These are phyloP conservation scores for Picea glauca DNA, from an alignment of 75 land plant genomes.

Conservation along the genomic window DNA sequence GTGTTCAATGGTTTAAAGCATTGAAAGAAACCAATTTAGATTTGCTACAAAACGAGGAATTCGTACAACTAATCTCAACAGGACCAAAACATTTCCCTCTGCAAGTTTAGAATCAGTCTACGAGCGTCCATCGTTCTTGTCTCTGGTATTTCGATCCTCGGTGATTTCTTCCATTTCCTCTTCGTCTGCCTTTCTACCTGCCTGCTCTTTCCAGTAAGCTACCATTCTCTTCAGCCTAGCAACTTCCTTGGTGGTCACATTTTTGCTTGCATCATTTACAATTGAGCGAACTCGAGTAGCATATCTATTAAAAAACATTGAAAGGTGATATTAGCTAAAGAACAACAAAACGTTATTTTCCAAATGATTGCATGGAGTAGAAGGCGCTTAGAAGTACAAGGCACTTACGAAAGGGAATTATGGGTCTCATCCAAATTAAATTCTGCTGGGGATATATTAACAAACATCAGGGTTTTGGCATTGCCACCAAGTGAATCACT, in stretches of 20 bases:
- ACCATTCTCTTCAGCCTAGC: conserved; percentile 77
- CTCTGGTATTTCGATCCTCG: conserved; percentile 43
- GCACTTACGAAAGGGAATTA: conserved; percentile 88
- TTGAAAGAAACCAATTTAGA: neutral
- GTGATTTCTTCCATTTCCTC: conserved; percentile 89
- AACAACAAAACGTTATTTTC: neutral
- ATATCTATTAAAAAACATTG: conserved; percentile 67
- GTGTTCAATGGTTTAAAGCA: neutral
- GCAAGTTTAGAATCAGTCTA: neutral
- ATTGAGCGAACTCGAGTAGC: conserved; percentile 95
- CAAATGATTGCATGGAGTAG: neutral
- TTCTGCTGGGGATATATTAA: conserved; percentile 94
- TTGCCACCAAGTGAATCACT: conserved; percentile 99
- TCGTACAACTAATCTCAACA: neutral
- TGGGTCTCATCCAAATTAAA: conserved; percentile 95
- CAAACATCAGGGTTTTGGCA: conserved; percentile 99
- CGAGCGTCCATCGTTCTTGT: conserved; percentile 7
- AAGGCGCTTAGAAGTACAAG: conserved; percentile 37
- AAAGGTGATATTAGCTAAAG: neutral
- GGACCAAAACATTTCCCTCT: neutral
- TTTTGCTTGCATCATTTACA: conserved; percentile 87
- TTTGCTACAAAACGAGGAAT: neutral
- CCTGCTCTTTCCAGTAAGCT: conserved; percentile 93
- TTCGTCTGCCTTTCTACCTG: conserved; percentile 75
- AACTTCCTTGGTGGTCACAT: conserved; percentile 84